Evolutionary conservation across 2,329 filamentous ascomycete genomes (phyloP).

Genomic region (Botryosphaeria dothidea): DNA sequence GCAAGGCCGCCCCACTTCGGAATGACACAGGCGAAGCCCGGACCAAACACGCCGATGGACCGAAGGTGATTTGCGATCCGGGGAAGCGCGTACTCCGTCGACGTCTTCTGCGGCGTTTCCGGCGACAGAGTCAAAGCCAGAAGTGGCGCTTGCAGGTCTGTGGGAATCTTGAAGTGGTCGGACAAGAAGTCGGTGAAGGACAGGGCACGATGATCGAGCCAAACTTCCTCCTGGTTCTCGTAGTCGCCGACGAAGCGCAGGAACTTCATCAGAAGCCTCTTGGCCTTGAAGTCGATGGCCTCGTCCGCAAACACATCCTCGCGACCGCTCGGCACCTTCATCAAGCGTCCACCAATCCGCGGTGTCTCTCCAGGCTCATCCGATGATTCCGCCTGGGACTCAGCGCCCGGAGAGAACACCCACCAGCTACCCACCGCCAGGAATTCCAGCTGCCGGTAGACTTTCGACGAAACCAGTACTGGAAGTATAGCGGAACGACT

Average conservation of each 20-base stretch:
- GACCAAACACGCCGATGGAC: constrained; percentile 84
- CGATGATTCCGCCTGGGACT: constrained; percentile 30
- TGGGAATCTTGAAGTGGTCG: constrained; percentile 56
- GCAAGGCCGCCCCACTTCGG: constrained; percentile 91
- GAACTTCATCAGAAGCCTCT: constrained; percentile 89
- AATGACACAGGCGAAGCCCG: constrained; percentile 85
- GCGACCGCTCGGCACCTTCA: constrained; percentile 80
- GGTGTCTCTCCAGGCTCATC: neutral
- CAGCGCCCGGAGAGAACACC: constrained; percentile 55
- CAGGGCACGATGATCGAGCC: constrained; percentile 58
- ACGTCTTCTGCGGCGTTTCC: constrained; percentile 54
- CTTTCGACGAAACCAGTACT: constrained; percentile 82
- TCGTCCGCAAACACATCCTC: constrained; percentile 88
- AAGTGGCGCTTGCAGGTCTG: constrained; percentile 65
- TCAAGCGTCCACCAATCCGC: constrained; percentile 42
- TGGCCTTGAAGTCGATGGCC: constrained; percentile 74
- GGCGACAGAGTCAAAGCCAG: constrained; percentile 74
- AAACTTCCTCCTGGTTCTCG: constrained; percentile 60
- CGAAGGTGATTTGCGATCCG: constrained; percentile 76
- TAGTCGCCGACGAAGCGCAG: constrained; percentile 81
- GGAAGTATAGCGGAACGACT: constrained; percentile 75
- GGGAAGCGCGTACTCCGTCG: constrained; percentile 69
- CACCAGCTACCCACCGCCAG: constrained; percentile 92
- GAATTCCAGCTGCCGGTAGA: constrained; percentile 89
- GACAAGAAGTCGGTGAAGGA: constrained; percentile 62